Base-by-base conservation (phyloP, 495 filamentous ascomycete genomes). In the Aspergillus olivimuriae region DNA sequence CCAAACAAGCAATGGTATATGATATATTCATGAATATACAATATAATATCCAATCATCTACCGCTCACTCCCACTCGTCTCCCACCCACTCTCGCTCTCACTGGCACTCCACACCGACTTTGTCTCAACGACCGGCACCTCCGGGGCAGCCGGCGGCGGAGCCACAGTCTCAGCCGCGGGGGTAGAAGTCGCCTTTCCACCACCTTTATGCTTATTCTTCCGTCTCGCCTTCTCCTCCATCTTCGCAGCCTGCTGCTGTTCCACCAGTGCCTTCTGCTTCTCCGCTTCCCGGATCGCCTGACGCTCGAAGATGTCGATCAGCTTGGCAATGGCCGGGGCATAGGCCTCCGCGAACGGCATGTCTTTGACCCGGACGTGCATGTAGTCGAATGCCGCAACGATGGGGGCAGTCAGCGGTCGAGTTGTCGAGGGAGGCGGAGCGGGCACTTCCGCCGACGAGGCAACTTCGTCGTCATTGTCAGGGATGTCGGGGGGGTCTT, bases 371-470 rank as follows among this genome's bases (percentile, higher is more conserved):
- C 80, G 82, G 30, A 94, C 74, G 9, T 81, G 69, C 86, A 96
- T 95, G 49, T 86, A 81, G 57, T 98, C 92, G 66, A 94, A 95
- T 0, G 86, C 88, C n/a, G 87, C 73, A 21, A 83, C 72, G 33
- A 89, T 70, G 4, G 84, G 82, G 59, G 48, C 53, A 14, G 18
- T 48, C 2, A 52, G 4, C 2, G 48, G 47, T 1, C 44, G 38
- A 28, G 6, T 28, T 6, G 24, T 5, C 6, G 24, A 5, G 6
- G 11, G 11, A 28, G 24, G 24, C 24, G 24, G 6, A 11, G 11
- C 24, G 24, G 24, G 24, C 6, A 11, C 24, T 28, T 28, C 6
- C 6, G 5, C 24, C 24, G 5, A 5, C 6, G 6, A 28, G 24
- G 24, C 24, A 28, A 11, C 24, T 6, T 28, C 24, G 24, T 28